phyloP scores from a whole-genome alignment of 1,284 basidiomycete genomes.

The Puccinia coronata region DNA sequence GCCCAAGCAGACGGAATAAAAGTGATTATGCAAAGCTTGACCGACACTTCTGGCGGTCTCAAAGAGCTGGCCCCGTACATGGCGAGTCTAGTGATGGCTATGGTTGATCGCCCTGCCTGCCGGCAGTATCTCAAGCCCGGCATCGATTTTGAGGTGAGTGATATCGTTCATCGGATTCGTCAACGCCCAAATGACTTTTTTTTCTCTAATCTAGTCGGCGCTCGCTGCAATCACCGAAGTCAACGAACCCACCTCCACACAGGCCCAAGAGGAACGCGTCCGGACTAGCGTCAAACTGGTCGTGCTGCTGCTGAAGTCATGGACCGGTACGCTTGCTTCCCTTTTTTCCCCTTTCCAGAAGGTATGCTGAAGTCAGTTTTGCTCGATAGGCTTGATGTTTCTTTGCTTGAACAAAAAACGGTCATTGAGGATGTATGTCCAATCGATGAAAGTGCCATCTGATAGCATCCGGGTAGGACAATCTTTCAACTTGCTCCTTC shows the following conservation, averaged over 20 bases:
- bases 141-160: slow-evolving; percentile 78
- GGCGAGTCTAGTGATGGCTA: slow-evolving; percentile 77
- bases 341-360: not conserved
- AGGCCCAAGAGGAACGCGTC: slow-evolving; percentile 70
- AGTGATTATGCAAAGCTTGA: slow-evolving; percentile 80
- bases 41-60: slow-evolving; percentile 71
- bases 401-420: slow-evolving; percentile 85
- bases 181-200: no score
- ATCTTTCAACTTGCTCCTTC: slow-evolving; percentile 26
- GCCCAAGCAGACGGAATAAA: slow-evolving; percentile 79
- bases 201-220: slow-evolving; percentile 66
- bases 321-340: slow-evolving; percentile 74
- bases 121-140: slow-evolving; percentile 77
- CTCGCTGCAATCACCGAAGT: slow-evolving; percentile 85
- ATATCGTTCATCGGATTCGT: no score
- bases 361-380: slow-evolving; percentile 7
- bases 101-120: slow-evolving; percentile 82
- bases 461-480: slow-evolving; percentile 75
- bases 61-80: slow-evolving; percentile 77
- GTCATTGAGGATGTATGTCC: slow-evolving; percentile 79
- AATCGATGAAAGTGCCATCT: slow-evolving; percentile 83
- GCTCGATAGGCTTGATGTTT: slow-evolving; percentile 76
- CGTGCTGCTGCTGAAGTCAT: slow-evolving; percentile 80
- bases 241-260: slow-evolving; percentile 75
- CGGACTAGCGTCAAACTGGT: slow-evolving; percentile 75